Evolutionary conservation across 169 alveolate genomes (phyloP), one percentile per base, ranked within the genome.

Genomic region (Cryptosporidium ubiquitum): DNA sequence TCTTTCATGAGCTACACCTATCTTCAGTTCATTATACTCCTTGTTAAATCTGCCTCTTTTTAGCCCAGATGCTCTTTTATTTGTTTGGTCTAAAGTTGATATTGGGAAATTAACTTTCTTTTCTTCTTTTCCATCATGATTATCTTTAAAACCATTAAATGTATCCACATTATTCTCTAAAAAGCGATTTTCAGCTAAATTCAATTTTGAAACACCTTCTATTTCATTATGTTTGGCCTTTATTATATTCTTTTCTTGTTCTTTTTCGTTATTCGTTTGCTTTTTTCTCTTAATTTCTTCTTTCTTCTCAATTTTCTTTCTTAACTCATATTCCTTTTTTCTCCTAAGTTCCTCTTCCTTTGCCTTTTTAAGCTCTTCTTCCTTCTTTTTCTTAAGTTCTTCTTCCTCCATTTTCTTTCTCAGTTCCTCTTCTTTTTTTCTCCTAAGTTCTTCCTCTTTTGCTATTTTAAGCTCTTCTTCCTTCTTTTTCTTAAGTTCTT

Each of bases 31-130:
- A 47, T 47, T 12, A 47, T 12, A 3, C n/a, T 70, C 66, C 39
- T 35, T 70, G 20, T 47, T 35, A 6, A 70, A 51, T 58, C 85
- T 51, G 18, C 85, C 70, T 40, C 85, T 73, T 55, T 73, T 73
- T 5, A 73, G 47, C 29, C 85, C 68, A 37, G 85, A 73, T 5
- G 68, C 70, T 29, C 85, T 49, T n/a, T 52, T 52, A 58, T 73
- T 73, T 52, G 33, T 35, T 29, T 55, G 42, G 51, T 33, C 35
- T 26, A 70, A 29, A 14, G 69, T 47, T n/a, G 66, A 5, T 0
- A 55, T 9, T 26, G 66, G 66, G 16, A 26, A 26, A 6, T 3
- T 10, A 55, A 55, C 66, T 10, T 47, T 55, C 37, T 55, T 26
- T 9, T 0, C 37, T 26, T 23, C 66, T 26, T 26, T n/a, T 5